phyloP scores from a whole-genome alignment of 1,284 basidiomycete species.

The Austroboletus niveus region DNA sequence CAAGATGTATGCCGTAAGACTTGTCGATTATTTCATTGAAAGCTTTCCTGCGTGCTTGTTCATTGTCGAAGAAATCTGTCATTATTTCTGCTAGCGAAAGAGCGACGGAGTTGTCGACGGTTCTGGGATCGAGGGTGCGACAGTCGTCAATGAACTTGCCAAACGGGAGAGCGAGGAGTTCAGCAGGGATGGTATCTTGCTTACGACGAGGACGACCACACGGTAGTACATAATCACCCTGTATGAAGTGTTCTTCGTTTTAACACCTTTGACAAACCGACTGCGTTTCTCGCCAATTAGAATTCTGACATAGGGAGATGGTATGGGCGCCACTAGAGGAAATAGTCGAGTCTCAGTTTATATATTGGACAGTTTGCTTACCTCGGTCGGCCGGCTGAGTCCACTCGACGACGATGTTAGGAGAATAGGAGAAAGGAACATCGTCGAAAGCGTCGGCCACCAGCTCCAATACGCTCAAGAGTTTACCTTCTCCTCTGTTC shows the following conservation, averaged over 20 bases:
- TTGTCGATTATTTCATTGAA: too few relatives aligned
- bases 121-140: too few relatives aligned
- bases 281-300: too few relatives aligned
- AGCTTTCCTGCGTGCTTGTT: too few relatives aligned
- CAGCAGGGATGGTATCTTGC: background rate
- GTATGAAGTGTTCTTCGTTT: too few relatives aligned
- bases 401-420: background rate
- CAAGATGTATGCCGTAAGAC: too few relatives aligned
- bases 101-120: background rate
- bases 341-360: background rate
- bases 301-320: too few relatives aligned
- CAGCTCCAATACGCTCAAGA: background rate
- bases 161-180: background rate
- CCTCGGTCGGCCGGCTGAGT: too few relatives aligned
- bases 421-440: background rate
- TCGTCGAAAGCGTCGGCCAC: background rate
- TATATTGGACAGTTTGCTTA: background rate
- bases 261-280: too few relatives aligned
- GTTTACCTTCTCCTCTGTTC: background rate
- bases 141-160: background rate
- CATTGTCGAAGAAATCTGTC: background rate
- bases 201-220: background rate
- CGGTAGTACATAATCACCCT: background rate
- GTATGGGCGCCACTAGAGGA: too few relatives aligned
- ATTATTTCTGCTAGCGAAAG: background rate